Evolutionary conservation across 192 early-diverging fungal species (phyloP), one percentile per base, ranked within the genome.

Genomic region (Dimargaris xerosporica): DNA sequence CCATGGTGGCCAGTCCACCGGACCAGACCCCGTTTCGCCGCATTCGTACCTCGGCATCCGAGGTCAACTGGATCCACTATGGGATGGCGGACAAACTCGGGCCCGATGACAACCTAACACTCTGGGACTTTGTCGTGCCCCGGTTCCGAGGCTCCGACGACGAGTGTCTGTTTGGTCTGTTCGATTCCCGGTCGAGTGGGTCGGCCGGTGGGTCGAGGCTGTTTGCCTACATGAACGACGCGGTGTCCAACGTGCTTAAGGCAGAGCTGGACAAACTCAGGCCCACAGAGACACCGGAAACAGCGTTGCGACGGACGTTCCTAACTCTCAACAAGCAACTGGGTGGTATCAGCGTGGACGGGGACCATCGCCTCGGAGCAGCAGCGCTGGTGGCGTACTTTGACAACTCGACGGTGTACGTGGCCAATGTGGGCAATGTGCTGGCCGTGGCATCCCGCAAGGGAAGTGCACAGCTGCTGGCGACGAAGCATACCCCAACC

Each of bases 51-150:
- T 90, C 91, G 6, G 76, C 77, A 44, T 88, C 87, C 17, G 85
- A 86, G 61, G 82, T 90, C 23, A 87, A 90, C 63, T 80, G 79
- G 29, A 85, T 94, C 71, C 77, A 82, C 17, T 94, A 93, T 62
- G 91, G 91, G 13, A 87, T 94, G 64, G 89, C 91, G 3, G 92
- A 94, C 48, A 82, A 81, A 45, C 67, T 93, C 23, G 87, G 84
- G 34, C 80, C 62, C 30, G 74, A 75, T 30, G 83, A 89, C 23
- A 77, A 82, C 51, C 68, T 94, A 10, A 80, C 84, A 3, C 79
- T 86, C 16, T 91, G 90, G 89, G 91, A 94, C 67, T 67, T 90
- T 15, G 91, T 91, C 7, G 79, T 87, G 67, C 87, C 91, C 16
- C 77, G 85, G 46, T 89, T 94, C 66, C 75, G 90, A 43, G 83